Base-by-base conservation (phyloP, 108 stramenopile genomes). In the Schizochytrium sp. region DNA sequence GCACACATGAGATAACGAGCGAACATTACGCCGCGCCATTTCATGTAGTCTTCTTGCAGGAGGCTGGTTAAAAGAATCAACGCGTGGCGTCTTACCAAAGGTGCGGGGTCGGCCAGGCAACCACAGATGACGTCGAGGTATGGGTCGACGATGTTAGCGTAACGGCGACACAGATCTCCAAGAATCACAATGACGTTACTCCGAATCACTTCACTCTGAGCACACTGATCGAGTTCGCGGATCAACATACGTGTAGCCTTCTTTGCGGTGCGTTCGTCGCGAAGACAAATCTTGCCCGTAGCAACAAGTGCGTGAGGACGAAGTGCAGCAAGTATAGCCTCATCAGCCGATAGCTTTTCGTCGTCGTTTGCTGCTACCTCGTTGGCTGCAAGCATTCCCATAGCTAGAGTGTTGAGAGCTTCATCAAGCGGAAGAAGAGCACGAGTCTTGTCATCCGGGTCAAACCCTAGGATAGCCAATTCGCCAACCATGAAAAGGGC, bases 111-210 rank as follows among this genome's bases (percentile, higher is more conserved):
- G 1, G 76, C 47, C 28, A 83, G 76, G 3, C 76, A 83, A 5
- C 50, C 76, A 1, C 50, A 83, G 10, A 83, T 83, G 45, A 55
- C 53, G 47, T 83, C 76, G 5, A 83, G 8, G 47, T 83, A 28
- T 7, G 76, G 76, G 76, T 83, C 76, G 50, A 83, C 76, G 50
- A 83, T 83, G 28, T 83, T 83, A 8, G 76, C 53, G 76, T 83
- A 83, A 10, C 76, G 47, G 13, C 76, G 47, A 2, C 76, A 83
- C 28, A 83, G 76, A 40, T 83, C 76, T 17, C 76, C 76, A n/a
- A 83, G 76, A 28, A 83, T 83, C 28, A 83, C 76, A 55, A 83
- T 83, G 28, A 83, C 76, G 53, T 83, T 83, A 50, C 76, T 83
- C 5, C 76, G 76, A 2, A 83, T 55, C 1, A 83, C 76, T n/a